Conservation (phyloP, 257 asterid genomes). For the Voacanga thouarsii region DNA sequence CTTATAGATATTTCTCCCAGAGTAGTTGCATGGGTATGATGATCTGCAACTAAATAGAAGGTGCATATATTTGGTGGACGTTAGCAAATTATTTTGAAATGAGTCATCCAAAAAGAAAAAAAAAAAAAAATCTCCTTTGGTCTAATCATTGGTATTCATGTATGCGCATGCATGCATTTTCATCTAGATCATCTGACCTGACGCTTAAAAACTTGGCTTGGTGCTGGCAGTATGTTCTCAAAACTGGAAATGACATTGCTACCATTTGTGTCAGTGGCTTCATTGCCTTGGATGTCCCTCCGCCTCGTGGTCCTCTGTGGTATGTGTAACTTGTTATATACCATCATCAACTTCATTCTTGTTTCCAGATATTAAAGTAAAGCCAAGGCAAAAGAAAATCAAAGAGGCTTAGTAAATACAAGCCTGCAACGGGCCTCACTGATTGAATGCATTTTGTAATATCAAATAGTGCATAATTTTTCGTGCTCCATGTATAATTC, state of each 20-base stretch:
- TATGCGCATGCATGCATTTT: not conserved
- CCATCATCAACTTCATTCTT: not conserved
- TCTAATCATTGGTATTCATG: not conserved
- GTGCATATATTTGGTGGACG: not conserved
- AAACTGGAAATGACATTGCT: slow-evolving; percentile 60
- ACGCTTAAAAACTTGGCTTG: not conserved
- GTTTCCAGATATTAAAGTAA: not conserved
- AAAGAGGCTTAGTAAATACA: not conserved
- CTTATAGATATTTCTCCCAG: not conserved
- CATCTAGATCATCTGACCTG: not conserved
- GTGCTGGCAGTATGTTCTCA: slow-evolving; percentile 63
- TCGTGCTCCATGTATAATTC: not conserved
- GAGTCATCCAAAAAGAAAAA: not conserved
- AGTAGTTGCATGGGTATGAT: not conserved
- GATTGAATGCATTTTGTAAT: not conserved
- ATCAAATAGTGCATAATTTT: not conserved
- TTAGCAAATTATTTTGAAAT: not conserved
- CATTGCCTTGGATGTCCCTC: slow-evolving; percentile 77
- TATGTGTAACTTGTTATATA: slow-evolving; percentile 23
- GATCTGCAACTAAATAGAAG: not conserved
- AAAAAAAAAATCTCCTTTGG: too few relatives aligned
- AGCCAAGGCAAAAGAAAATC: not conserved
- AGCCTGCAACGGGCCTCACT: not conserved
- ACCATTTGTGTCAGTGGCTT: slow-evolving; percentile 81
- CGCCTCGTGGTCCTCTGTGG: slow-evolving; percentile 97